phyloP scores from a whole-genome alignment of 768 basidiomycete species.

The Postia placenta region DNA sequence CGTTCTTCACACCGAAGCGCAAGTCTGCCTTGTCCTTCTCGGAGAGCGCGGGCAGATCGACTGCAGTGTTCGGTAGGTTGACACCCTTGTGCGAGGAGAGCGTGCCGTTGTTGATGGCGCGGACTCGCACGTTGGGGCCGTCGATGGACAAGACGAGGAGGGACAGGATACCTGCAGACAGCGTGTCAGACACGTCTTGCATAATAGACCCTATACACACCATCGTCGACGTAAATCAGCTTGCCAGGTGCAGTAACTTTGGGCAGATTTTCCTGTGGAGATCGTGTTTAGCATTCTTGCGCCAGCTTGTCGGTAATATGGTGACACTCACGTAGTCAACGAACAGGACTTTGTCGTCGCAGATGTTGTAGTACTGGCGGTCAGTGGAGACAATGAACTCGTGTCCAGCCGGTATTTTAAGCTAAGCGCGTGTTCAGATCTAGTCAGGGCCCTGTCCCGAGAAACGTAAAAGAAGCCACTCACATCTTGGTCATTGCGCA shows the following conservation, averaged over 20 bases:
- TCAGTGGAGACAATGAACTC: conserved; percentile 91
- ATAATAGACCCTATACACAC: conserved; percentile 28
- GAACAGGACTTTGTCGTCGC: conserved; percentile 82
- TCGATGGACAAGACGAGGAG: conserved; percentile 90
- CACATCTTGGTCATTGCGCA: conserved; percentile 82
- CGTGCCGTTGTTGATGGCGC: conserved; percentile 83
- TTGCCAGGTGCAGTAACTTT: conserved; percentile 98
- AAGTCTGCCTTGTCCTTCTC: conserved; percentile 98
- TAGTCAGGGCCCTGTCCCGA: too few species aligned
- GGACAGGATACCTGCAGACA: conserved; percentile 66
- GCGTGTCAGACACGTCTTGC: conserved; percentile 7
- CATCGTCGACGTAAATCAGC: conserved; percentile 96
- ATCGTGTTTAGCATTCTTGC: background rate
- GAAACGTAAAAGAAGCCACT: conserved; percentile 25
- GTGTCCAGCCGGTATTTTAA: conserved; percentile 73
- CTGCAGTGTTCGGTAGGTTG: conserved; percentile 96
- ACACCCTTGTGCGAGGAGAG: conserved; percentile 98
- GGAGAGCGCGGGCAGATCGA: conserved; percentile 95
- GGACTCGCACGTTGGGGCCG: conserved; percentile 73
- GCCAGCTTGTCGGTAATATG: background rate
- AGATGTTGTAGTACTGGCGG: conserved; percentile 65
- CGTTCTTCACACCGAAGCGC: conserved; percentile 92
- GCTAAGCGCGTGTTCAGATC: background rate
- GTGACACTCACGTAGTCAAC: conserved; percentile 80
- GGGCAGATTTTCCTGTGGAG: conserved; percentile 71